A percentile compares a stretch with the other conserved stretches of the same genome.
phyloP scores from a whole-genome alignment of 2,329 filamentous ascomycete species.

The Allantophomopsis lycopodina region DNA sequence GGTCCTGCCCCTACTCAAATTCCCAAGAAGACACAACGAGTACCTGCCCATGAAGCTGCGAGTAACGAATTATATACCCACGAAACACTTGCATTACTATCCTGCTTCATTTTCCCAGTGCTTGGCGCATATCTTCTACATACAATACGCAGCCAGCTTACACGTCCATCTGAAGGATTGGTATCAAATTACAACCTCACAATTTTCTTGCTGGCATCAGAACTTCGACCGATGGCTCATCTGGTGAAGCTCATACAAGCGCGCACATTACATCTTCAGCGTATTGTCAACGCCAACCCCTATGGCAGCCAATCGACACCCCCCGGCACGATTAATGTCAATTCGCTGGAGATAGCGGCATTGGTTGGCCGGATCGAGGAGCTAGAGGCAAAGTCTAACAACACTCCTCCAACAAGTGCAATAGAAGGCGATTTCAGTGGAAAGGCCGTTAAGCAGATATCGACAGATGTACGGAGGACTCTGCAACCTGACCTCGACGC shows the following conservation, averaged over 20 bases:
- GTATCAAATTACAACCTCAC: constrained; percentile 89
- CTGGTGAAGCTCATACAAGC: constrained; percentile 67
- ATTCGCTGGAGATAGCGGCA: constrained; percentile 32
- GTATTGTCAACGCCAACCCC: constrained; percentile 45
- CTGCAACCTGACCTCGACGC: constrained; percentile 78
- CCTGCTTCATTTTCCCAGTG: constrained; percentile 68
- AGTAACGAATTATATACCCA: constrained; percentile 56
- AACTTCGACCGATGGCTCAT: constrained; percentile 72
- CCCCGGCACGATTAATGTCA: constrained; percentile 5
- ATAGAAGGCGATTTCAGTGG: constrained; percentile 18
- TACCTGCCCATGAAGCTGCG: constrained; percentile 22
- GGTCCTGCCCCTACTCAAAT: constrained; percentile 2
- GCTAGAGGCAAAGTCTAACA: constrained; percentile 42
- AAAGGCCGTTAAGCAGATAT: constrained; percentile 25
- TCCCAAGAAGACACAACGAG: constrained; percentile 4
- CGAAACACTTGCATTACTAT: constrained; percentile 59
- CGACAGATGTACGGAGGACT: constrained; percentile 44
- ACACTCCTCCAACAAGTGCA: constrained; percentile 12
- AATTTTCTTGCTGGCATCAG: constrained; percentile 78
- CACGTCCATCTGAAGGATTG: constrained; percentile 69
- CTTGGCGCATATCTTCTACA: constrained; percentile 78
- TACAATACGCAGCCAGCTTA: constrained; percentile 65
- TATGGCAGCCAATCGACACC: constrained; percentile 18
- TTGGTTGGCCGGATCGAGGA: constrained; percentile 54
- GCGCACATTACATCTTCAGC: constrained; percentile 71